A percentile compares a stretch with the other conserved stretches of the same genome.
phyloP scores from a whole-genome alignment of 345 rosid species.

The Lepidium aucheri region DNA sequence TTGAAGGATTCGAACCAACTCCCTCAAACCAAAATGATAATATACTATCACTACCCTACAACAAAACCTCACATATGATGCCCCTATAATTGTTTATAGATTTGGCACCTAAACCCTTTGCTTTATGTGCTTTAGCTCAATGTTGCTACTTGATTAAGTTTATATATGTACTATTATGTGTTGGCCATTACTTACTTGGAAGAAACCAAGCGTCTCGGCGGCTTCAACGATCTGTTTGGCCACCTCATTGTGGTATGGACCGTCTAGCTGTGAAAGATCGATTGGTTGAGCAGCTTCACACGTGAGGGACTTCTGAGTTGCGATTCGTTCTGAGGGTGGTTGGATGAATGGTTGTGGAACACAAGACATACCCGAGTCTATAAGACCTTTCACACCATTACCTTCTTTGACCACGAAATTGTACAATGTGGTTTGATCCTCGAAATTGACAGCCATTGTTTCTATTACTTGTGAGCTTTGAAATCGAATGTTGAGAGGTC shows the following conservation, averaged over 20 bases:
- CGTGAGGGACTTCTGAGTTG: slow-evolving; percentile 11
- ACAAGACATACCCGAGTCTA: slow-evolving; percentile 35
- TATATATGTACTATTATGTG: too few species aligned
- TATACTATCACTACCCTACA: too few species aligned
- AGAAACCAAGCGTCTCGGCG: slow-evolving; percentile 49
- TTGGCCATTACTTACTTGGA: slow-evolving; percentile 20
- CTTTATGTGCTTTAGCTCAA: too few species aligned
- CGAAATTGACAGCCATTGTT: slow-evolving; percentile 18
- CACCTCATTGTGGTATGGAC: slow-evolving; percentile 32
- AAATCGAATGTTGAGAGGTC: not conserved
- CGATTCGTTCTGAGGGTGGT: slow-evolving; percentile 38
- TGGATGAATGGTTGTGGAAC: slow-evolving; percentile 37
- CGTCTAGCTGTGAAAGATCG: slow-evolving; percentile 37
- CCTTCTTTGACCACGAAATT: slow-evolving; percentile 46
- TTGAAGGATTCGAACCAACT: too few species aligned
- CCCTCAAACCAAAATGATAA: too few species aligned
- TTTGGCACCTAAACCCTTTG: too few species aligned
- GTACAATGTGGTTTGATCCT: slow-evolving; percentile 32
- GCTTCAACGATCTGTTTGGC: slow-evolving; percentile 34
- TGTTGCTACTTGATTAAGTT: too few species aligned
- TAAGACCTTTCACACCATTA: slow-evolving; percentile 49
- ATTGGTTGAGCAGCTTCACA: slow-evolving; percentile 26
- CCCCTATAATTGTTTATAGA: too few species aligned
- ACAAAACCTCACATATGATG: too few species aligned
- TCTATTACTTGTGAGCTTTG: not conserved